phyloP scores from a whole-genome alignment of 208 protist genomes.

The Trypanosoma melophagium region DNA sequence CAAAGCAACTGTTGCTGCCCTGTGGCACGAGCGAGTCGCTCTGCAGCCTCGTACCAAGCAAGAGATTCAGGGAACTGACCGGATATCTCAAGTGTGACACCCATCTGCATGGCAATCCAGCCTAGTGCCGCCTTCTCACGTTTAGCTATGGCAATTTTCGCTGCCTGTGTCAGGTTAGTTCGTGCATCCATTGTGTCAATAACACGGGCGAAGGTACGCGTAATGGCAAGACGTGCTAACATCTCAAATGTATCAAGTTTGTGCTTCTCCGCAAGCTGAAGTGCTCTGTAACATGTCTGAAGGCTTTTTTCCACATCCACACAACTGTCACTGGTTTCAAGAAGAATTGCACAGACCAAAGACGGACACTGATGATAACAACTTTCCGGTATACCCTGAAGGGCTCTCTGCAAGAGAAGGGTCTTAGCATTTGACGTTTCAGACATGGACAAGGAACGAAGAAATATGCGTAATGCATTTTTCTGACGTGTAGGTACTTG shows the following conservation, averaged over 20 bases:
- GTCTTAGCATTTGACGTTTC: slow-evolving; percentile 43
- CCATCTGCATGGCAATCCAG: slow-evolving; percentile 56
- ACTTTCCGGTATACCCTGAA: slow-evolving; percentile 26
- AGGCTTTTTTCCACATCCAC: slow-evolving; percentile 48
- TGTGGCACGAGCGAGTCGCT: slow-evolving; percentile 33
- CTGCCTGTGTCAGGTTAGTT: slow-evolving; percentile 38
- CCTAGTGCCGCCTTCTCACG: slow-evolving; percentile 40
- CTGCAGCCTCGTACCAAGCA: slow-evolving; percentile 41
- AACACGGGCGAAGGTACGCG: slow-evolving; percentile 46
- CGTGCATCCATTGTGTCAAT: slow-evolving; percentile 48
- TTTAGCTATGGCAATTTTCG: slow-evolving; percentile 32
- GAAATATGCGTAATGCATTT: slow-evolving; percentile 25
- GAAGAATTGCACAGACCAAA: slow-evolving; percentile 45
- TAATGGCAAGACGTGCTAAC: slow-evolving; percentile 48
- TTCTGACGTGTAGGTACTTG: slow-evolving; percentile 10
- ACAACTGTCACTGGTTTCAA: slow-evolving; percentile 50
- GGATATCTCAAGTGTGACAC: slow-evolving; percentile 53
- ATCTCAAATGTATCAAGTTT: slow-evolving; percentile 37
- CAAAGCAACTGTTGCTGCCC: slow-evolving; percentile 41
- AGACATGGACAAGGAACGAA: slow-evolving; percentile 35
- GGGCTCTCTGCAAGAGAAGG: slow-evolving; percentile 43
- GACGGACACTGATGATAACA: slow-evolving; percentile 33
- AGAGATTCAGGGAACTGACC: slow-evolving; percentile 45
- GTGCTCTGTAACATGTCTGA: slow-evolving; percentile 39
- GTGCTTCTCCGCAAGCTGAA: slow-evolving; percentile 35